Evolutionary conservation across 208 protist genomes (phyloP), one percentile per base, ranked within the genome.

Genomic region (Crithidia thermophila): DNA sequence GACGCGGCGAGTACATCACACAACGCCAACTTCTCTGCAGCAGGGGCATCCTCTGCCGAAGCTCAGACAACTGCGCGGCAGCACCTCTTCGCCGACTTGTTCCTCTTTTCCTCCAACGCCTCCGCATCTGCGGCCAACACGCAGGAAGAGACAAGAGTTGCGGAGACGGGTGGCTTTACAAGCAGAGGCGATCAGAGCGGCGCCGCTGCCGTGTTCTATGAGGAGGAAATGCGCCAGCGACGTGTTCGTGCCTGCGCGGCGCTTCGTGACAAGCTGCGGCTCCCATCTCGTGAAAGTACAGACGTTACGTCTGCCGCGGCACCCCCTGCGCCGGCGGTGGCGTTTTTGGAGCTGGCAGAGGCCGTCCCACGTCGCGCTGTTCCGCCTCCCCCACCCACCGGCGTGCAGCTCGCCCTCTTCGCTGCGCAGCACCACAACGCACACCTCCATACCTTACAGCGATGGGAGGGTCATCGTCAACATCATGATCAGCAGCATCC

Each of bases 31-130:
- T 33, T 13, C 40, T 10, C 42, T 39, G 28, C 34, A 23, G 28
- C 34, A 23, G 30, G 11, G 14, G 6, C 0, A 16, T 45, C n/a
- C 4, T 21, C 18, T 3, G 40, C 28, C 5, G 10, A 7, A 39
- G 10, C 3, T 8, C 5, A 47, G 16, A 14, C 39, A 0, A 11
- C 64, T 47, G 23, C 2, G 53, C 52, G 18, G 45, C 57, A 63
- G 34, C 68, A 67, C 27, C 27, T 74, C 1, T 81, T 87, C 51
- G 28, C 46, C 1, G 77, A 79, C 49, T 61, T 87, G 25, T 87
- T 87, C 51, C 34, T 79, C 3, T 4, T n/a, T n/a, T n/a, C n/a
- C n/a, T n/a, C n/a, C n/a, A n/a, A n/a, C n/a, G n/a, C n/a, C n/a
- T n/a, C n/a, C n/a, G n/a, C n/a, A n/a, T n/a, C n/a, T n/a, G n/a